Base-by-base conservation (phyloP, 163 green algal species). In the Chlorella variabilis region DNA sequence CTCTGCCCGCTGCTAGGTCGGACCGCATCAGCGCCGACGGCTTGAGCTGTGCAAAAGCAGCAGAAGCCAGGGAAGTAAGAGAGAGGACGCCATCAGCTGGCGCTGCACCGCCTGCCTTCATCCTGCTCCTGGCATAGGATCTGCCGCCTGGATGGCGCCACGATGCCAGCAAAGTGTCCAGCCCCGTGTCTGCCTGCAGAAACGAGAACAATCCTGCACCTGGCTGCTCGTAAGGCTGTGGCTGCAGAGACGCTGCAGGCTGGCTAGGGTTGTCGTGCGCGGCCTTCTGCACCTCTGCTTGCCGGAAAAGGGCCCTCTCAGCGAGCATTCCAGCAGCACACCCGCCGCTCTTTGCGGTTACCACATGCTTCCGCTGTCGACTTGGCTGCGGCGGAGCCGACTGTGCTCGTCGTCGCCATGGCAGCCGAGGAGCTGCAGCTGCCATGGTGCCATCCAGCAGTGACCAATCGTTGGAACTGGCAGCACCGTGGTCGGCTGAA, bases 1-100 rank as follows among this genome's bases (percentile, higher is more conserved):
- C 83, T 33, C n/a, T 41, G 23, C 29, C 81, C 9, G 21, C 31
- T 27, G 67, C 15, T 23, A 89, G 68, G 27, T 89, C 31, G 18
- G 71, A 56, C 9, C 59, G 76, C 36, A n/a, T 66, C 34, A 87
- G 48, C 1, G 11, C 25, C 7, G 29, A n/a, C 0, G 78, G 77
- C 36, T 41, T 58, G 2, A 87, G 70, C 38, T 34, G 36, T 9
- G 34, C 51, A 54, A 78, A 85, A 17, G 48, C 49, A 29, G 29
- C 71, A 7, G n/a, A 34, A 27, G 51, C 65, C 58, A 79, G 25
- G 25, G 13, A 8, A 2, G 79, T 58, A 20, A 69, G 56, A 4
- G 27, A n/a, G 34, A 58, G 59, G 20, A 82, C 39, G 21, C 48
- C 41, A 27, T 59, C 27, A 41, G 67, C 68, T n/a, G 49, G 17